A percentile compares a stretch with the other conserved stretches of the same genome.
Conservation (phyloP, 805 yeast species). For the Kazachstania martiniae region DNA sequence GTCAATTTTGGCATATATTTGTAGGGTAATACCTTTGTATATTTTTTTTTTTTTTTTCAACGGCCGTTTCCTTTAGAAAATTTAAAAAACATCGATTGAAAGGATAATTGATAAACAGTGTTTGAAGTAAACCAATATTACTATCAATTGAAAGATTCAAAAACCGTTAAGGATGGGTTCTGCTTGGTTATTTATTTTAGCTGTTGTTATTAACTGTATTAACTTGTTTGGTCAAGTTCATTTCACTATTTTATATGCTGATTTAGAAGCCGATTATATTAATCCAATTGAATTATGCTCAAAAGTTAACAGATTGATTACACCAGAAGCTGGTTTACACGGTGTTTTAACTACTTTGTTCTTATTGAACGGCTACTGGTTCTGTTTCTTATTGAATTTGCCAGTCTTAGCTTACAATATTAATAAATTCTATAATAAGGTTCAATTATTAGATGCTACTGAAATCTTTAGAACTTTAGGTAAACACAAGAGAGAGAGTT, state of each 20-base stretch:
- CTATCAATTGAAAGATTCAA: too few species aligned
- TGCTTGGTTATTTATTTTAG: constrained; percentile 43
- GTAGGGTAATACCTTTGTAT: too few species aligned
- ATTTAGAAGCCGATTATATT: constrained; percentile 90
- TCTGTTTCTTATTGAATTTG: constrained; percentile 68
- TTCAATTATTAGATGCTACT: constrained; percentile 88
- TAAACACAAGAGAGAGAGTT: constrained; percentile 86
- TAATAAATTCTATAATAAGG: constrained; percentile 67
- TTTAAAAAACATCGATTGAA: too few species aligned
- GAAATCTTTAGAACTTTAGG: constrained; percentile 91
- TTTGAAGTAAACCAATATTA: too few species aligned
- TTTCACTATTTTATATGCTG: constrained; percentile 91
- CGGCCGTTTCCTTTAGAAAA: too few species aligned
- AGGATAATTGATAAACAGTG: too few species aligned
- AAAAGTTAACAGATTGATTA: constrained; percentile 75
- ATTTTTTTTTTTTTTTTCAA: too few species aligned
- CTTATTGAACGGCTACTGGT: constrained; percentile 86
- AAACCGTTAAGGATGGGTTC: too few species aligned
- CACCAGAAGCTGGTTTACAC: constrained; percentile 85
- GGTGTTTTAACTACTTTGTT: constrained; percentile 59
- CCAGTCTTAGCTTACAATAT: constrained; percentile 80
- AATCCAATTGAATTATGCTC: constrained; percentile 95
- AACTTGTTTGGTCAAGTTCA: constrained; percentile 87
- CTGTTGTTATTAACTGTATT: constrained; percentile 76
- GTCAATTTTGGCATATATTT: constrained; percentile 1